phyloP scores from a whole-genome alignment of 306 rosid species.

The Cucumis melo region DNA sequence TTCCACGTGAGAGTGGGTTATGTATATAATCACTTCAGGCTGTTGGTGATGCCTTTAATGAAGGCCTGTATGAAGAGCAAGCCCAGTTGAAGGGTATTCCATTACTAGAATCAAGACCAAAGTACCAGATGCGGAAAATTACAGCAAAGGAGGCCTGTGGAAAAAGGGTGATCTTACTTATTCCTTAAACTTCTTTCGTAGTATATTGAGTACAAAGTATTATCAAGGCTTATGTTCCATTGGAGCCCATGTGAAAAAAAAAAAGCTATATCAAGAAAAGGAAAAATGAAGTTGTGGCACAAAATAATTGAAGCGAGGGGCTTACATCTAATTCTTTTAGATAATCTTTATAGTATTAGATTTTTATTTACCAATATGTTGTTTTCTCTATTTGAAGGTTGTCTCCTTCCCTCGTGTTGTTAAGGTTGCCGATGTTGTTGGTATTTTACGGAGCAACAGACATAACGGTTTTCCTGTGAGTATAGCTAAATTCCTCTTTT shows the following conservation, averaged over 20 bases:
- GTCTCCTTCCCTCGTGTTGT: slow-evolving; percentile 77
- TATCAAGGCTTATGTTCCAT: background rate
- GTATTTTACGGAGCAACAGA: slow-evolving; percentile 67
- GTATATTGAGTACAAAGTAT: background rate
- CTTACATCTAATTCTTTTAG: background rate
- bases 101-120: slow-evolving; percentile 84
- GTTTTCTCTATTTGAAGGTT: slow-evolving; percentile 41
- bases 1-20: slow-evolving; percentile 9
- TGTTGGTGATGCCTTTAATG: slow-evolving; percentile 59
- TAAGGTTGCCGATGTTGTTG: slow-evolving; percentile 82
- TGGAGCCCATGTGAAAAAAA: background rate
- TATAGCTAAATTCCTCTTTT: slow-evolving; percentile 4
- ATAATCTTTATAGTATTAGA: background rate
- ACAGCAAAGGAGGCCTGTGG: slow-evolving; percentile 88
- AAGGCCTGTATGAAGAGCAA: slow-evolving; percentile 89
- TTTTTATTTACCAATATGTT: background rate
- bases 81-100: slow-evolving; percentile 79
- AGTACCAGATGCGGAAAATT: slow-evolving; percentile 90
- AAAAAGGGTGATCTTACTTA: slow-evolving; percentile 41
- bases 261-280: background rate
- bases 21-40: slow-evolving; percentile 36
- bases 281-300: background rate
- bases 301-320: background rate
- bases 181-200: background rate
- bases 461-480: slow-evolving; percentile 98